Evolutionary conservation across 768 basidiomycete genomes (phyloP).

Genomic region (Pleurotus citrinopileatus): DNA sequence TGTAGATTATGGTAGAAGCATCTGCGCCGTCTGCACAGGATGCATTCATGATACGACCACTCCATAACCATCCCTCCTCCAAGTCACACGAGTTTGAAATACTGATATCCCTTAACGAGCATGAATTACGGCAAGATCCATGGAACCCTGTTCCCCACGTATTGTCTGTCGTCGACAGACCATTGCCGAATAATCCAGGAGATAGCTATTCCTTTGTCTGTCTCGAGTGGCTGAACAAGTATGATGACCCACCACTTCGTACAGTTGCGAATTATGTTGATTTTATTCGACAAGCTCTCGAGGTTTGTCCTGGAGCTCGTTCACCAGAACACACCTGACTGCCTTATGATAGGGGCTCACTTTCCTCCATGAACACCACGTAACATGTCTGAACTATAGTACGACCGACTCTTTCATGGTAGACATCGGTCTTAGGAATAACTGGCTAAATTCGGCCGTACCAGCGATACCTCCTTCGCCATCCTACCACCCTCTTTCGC

Average conservation of each 20-base stretch:
- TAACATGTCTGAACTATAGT: conserved; percentile 34
- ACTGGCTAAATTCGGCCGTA: not conserved
- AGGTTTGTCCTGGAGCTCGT: conserved; percentile 22
- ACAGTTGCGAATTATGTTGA: conserved; percentile 48
- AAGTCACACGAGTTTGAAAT: conserved; percentile 37
- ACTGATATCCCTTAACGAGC: conserved; percentile 40
- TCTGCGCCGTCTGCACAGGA: conserved; percentile 21
- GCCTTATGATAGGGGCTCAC: conserved; percentile 43
- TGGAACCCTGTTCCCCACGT: conserved; percentile 55
- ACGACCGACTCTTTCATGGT: conserved; percentile 38
- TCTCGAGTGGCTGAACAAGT: conserved; percentile 42
- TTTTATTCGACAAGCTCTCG: conserved; percentile 48
- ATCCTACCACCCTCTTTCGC: not conserved
- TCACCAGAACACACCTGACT: not conserved
- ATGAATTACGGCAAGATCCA: conserved; percentile 43
- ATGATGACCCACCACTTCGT: conserved; percentile 41
- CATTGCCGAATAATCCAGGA: conserved; percentile 12
- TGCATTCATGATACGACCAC: conserved; percentile 39
- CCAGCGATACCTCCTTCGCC: not conserved
- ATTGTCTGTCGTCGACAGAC: conserved; percentile 38
- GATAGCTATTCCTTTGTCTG: conserved; percentile 36
- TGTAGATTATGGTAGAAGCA: conserved; percentile 31
- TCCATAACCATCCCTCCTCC: conserved; percentile 17
- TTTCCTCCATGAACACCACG: conserved; percentile 45
- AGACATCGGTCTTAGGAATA: conserved; percentile 27